Evolutionary conservation across 371 early-diverging fungal species (phyloP).

Genomic region (Mucor circinelloides): DNA sequence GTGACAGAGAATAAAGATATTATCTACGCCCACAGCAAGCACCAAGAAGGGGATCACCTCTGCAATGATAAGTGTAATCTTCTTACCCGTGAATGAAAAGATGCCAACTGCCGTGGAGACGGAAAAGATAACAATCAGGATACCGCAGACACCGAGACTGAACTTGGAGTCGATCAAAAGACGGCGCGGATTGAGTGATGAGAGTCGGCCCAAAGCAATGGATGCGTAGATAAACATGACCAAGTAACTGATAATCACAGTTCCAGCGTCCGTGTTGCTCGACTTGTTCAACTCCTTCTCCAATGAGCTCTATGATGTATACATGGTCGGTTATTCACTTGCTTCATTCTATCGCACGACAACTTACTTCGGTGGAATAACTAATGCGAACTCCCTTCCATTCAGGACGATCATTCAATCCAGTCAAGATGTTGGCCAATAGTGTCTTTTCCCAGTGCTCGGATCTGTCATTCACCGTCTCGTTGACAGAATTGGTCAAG

Average conservation of each 20-base stretch:
- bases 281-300: constrained; percentile 73
- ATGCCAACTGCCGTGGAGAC: constrained; percentile 72
- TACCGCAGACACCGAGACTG: constrained; percentile 67
- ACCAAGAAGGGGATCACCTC: constrained; percentile 84
- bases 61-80: constrained; percentile 76
- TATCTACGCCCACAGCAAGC: constrained; percentile 82
- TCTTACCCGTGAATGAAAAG: constrained; percentile 67
- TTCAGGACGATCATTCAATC: constrained; percentile 44
- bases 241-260: constrained; percentile 67
- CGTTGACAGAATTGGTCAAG: constrained; percentile 61
- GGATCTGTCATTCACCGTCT: constrained; percentile 35
- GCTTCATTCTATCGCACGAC: not conserved
- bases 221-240: constrained; percentile 80
- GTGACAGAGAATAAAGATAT: constrained; percentile 77
- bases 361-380: constrained; percentile 69
- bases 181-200: constrained; percentile 50
- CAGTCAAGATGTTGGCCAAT: constrained; percentile 41
- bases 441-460: constrained; percentile 69
- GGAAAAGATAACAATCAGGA: constrained; percentile 72
- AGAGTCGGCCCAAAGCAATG: constrained; percentile 61
- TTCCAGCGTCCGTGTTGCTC: constrained; percentile 66
- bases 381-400: constrained; percentile 60
- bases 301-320: constrained; percentile 49
- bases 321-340: not conserved
- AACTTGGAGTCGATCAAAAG: constrained; percentile 72